A percentile compares a stretch with the other conserved stretches of the same genome.
These are phyloP conservation scores for Epichloe sp. DNA, from an alignment of 2,329 filamentous ascomycete genomes.

Conservation along the genomic window DNA sequence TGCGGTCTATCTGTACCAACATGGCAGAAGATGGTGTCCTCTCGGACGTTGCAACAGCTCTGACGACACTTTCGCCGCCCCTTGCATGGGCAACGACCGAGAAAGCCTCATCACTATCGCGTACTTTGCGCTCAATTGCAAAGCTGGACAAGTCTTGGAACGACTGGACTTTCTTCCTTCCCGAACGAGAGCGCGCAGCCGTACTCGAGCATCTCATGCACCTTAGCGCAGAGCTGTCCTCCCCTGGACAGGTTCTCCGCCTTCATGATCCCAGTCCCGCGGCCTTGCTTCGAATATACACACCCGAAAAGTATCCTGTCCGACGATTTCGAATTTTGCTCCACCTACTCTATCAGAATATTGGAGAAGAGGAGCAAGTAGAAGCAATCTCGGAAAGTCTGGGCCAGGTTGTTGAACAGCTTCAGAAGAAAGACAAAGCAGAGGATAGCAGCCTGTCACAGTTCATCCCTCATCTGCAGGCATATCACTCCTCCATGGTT, in stretches of 20 bases:
- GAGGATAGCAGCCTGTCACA: constrained; percentile 31
- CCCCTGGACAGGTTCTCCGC: constrained; percentile 21
- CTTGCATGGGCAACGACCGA: constrained; percentile 40
- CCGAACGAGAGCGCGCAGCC: constrained; percentile 38
- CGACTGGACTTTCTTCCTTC: constrained; percentile 41
- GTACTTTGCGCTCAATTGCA: constrained; percentile 45
- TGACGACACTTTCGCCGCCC: constrained; percentile 36
- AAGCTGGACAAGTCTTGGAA: constrained; percentile 44
- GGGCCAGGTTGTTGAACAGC: constrained; percentile 22
- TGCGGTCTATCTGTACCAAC: constrained; percentile 47
- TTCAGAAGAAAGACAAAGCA: constrained; percentile 23
- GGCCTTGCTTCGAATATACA: constrained; percentile 35
- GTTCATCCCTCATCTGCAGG: constrained; percentile 36
- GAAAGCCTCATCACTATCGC: constrained; percentile 39
- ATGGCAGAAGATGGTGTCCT: constrained; percentile 47
- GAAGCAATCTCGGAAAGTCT: constrained; percentile 26
- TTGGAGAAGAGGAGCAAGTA: constrained; percentile 30
- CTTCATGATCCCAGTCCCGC: constrained; percentile 33
- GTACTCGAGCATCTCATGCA: constrained; percentile 49
- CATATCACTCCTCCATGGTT: constrained; percentile 30
- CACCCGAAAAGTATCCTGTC: constrained; percentile 36
- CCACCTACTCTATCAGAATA: constrained; percentile 31
- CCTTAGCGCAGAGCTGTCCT: constrained; percentile 27
- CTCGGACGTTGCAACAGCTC: constrained; percentile 33
- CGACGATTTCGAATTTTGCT: constrained; percentile 39